Base-by-base conservation (phyloP, 1,284 basidiomycete species). In the Moniliophthora roreri region DNA sequence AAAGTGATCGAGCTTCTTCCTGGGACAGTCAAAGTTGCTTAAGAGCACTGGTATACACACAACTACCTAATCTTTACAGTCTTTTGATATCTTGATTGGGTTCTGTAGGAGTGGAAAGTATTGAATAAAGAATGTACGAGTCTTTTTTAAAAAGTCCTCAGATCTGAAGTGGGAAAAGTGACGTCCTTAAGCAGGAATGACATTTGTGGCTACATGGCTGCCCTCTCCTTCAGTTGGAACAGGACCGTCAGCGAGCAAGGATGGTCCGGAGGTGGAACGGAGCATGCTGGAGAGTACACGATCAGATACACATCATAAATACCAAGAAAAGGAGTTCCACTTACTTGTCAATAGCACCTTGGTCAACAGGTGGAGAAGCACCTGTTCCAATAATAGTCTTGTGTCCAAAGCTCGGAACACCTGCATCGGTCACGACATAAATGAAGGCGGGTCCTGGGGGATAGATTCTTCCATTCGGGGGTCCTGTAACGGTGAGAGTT, bases 401-500 rank as follows among this genome's bases (percentile, higher is more conserved):
- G 16, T 53, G 50, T 9, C 59, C 59, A 38, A 60, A 56, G 38
- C 57, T 58, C 2, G 59, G 57, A 18, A 58, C 57, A 8, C 59
- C 71, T 15, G 73, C 79, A 55, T 79, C 73, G 4, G 75, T 74
- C 10, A 83, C 73, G 28, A 84, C 64, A 58, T 77, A 82, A 37
- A 86, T 61, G 67, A 76, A 80, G 1, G 74, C 83, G 5, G 80
- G 81, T 4, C 83, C 83, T 34, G 80, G 77, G 3, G 79, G 78
- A 52, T 82, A 79, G 21, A 80, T 63, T 20, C 65, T 63, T 10
- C 62, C 69, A 48, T 69, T 62, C 1, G 77, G 72, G 6, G 79
- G 80, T 4, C 69, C 78, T 2, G 63, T 71, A 32, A 78, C 62
- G 0, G 63, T 68, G 26, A 80, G 60, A 8, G 64, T 68, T 48